Base-by-base conservation (phyloP, 768 basidiomycete species). In the Cubamyces sp. region DNA sequence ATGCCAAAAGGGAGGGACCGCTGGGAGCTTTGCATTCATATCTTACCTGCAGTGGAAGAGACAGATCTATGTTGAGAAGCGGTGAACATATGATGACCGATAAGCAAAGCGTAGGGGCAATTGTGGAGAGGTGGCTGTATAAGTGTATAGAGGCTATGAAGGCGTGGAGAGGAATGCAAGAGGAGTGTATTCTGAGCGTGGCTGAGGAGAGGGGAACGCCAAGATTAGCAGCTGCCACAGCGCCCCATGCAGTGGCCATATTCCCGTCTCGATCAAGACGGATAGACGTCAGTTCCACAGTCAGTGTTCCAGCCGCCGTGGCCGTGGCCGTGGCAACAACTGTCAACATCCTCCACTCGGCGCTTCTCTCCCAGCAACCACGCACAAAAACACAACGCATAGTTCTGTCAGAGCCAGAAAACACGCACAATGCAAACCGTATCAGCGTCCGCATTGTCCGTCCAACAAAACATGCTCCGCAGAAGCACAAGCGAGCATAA, bases 241-340 rank as follows among this genome's bases (percentile, higher is more conserved):
- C 34, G 9, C 34, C 34, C 34, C 34, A 34, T 34, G 9, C 9
- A 34, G 34, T 34, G 34, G 34, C 15, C 55, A 48, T 56, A 9
- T 16, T 16, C 46, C 46, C 57, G 34, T 50, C 48, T 51, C 57
- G 45, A 53, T 53, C 40, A 53, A 28, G 45, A 58, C 57, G 57
- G 28, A 43, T 30, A 46, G 55, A 56, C 55, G 55, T 56, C 55
- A 56, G 55, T 56, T 34, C 55, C 21, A 37, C 48, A 49, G 25
- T 15, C 48, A 15, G 11, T 34, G 21, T 26, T 28, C 54, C 43
- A 56, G 43, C 18, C 54, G 54, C 54, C 54, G 54, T 55, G 54
- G 54, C 54, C 28, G 30, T 21, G 8, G 26, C 55, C 26, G 43
- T 26, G 55, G 42, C 55, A 26, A 49, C 48, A 26, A 21, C 12